These are phyloP conservation scores for Ulota crispa DNA, from an alignment of 225 moss, liverwort and hornwort species.

Conservation along the genomic window DNA sequence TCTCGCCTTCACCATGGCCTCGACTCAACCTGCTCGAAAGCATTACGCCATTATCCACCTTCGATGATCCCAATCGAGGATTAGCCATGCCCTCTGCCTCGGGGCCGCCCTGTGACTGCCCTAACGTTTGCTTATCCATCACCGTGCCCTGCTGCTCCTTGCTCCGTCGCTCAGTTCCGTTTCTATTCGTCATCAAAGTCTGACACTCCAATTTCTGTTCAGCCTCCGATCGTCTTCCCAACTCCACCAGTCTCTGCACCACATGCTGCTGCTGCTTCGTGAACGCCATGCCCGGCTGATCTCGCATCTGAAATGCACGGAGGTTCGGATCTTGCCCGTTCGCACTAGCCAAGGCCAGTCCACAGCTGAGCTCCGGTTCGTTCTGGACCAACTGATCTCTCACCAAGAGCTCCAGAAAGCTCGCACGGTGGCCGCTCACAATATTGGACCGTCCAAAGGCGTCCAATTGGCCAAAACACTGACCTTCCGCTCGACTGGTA, in stretches of 20 bases:
- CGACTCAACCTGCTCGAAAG: constrained; percentile 28
- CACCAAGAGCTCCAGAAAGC: constrained; percentile 34
- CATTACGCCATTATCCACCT: constrained; percentile 12
- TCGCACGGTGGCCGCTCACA: constrained; percentile 18
- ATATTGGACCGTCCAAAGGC: constrained; percentile 29
- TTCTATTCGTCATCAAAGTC: constrained; percentile 14
- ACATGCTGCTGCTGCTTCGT: constrained; percentile 39
- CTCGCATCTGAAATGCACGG: constrained; percentile 26
- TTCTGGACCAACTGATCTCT: constrained; percentile 25
- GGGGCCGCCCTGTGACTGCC: constrained; percentile 7
- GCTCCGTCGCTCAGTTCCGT: constrained; percentile 20
- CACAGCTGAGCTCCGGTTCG: constrained; percentile 15
- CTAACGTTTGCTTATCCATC: constrained; percentile 18
- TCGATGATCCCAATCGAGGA: constrained; percentile 22
- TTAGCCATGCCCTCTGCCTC: constrained; percentile 7
- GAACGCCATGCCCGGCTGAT: constrained; percentile 15
- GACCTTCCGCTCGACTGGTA: constrained; percentile 25
- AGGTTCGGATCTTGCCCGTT: constrained; percentile 27
- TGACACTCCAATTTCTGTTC: constrained; percentile 20
- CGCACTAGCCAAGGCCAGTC: constrained; percentile 11
- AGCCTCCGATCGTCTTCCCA: constrained; percentile 21
- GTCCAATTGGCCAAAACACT: constrained; percentile 24
- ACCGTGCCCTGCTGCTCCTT: constrained; percentile 19
- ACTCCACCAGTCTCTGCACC: constrained; percentile 30
- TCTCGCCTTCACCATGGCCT: constrained; percentile 16